Evolutionary conservation across 495 filamentous ascomycete genomes (phyloP), one percentile per base, ranked within the genome.

Genomic region (Amphirosellinia nigrospora): DNA sequence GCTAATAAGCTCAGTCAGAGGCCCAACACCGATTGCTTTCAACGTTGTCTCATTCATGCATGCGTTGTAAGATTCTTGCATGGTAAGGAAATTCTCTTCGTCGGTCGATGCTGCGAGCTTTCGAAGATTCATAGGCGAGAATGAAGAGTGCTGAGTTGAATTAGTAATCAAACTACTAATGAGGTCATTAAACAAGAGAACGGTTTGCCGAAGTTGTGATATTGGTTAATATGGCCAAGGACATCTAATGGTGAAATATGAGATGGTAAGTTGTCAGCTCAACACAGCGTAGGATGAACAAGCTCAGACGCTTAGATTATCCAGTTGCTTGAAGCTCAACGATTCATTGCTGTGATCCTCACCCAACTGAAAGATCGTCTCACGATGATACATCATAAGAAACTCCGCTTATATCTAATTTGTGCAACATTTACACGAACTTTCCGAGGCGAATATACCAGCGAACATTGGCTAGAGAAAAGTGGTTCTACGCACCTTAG

Each of bases 31-130:
- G 21, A 81, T 74, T 62, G 87, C 75, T 63, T 83, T 82, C 64
- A 91, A 82, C 19, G 78, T 75, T 4, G 80, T 72, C 73, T 88
- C 86, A 75, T 92, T 83, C 77, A 91, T 82, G 77, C 91, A 94
- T 60, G 91, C 86, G 72, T 86, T 77, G 62, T 92, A 93, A 32
- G 83, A 85, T 56, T 81, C 76, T 70, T 89, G 86, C 66, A 93
- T 72, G 80, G 90, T 91, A 56, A 88, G 74, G 74, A 92, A 93
- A 67, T 91, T 93, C 9, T 86, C 78, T 53, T 86, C 79, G 71
- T 93, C 90, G 15, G 77, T 70, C 11, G 77, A 73, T 13, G 73
- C 66, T 39, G 67, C 70, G 10, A 82, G 70, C 56, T 72, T 71
- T 48, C 75, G 67, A 11, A 86, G 76, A 59, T 79, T 74, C 64